phyloP scores from a whole-genome alignment of 495 filamentous ascomycete species.

The Penicillium coprophilum region DNA sequence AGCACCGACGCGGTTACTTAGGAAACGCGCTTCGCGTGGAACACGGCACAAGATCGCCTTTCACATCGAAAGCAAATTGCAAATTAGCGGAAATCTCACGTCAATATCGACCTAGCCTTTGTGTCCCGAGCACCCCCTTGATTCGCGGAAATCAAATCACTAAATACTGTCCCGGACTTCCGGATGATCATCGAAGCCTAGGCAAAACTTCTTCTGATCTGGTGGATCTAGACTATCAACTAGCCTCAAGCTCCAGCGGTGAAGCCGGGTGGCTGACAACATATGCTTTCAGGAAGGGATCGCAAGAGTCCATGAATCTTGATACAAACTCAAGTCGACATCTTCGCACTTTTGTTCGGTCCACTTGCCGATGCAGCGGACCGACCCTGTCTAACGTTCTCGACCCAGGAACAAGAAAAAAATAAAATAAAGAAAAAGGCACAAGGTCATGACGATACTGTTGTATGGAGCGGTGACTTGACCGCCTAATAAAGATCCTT shows the following conservation, averaged over 20 bases:
- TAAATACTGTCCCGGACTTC: constrained; percentile 8
- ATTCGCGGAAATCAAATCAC: constrained; percentile 10
- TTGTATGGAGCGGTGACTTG: constrained; percentile 27
- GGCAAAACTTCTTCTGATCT: constrained; percentile 15
- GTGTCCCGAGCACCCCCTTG: constrained; percentile 11
- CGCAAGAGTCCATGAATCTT: neutral
- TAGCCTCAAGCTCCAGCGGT: constrained; percentile 15
- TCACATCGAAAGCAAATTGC: constrained; percentile 1
- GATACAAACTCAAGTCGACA: constrained; percentile 7
- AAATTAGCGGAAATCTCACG: neutral
- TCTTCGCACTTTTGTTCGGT: constrained; percentile 15
- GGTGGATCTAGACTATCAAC: constrained; percentile 4
- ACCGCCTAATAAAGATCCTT: constrained; percentile 20
- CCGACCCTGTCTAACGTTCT: constrained; percentile 35
- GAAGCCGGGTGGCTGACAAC: constrained; percentile 16
- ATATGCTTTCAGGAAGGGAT: neutral
- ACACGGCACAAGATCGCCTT: constrained; percentile 9
- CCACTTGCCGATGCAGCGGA: constrained; percentile 39
- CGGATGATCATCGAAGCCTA: constrained; percentile 28
- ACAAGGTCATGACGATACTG: constrained; percentile 10
- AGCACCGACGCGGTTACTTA: constrained; percentile 34
- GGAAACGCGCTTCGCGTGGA: constrained; percentile 34
- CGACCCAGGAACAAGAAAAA: constrained; percentile 26
- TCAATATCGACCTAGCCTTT: neutral
- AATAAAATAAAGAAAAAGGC: constrained; percentile 4